Evolutionary conservation across 1,139 yeast species (phyloP).

Genomic region (Taphrina populina): DNA sequence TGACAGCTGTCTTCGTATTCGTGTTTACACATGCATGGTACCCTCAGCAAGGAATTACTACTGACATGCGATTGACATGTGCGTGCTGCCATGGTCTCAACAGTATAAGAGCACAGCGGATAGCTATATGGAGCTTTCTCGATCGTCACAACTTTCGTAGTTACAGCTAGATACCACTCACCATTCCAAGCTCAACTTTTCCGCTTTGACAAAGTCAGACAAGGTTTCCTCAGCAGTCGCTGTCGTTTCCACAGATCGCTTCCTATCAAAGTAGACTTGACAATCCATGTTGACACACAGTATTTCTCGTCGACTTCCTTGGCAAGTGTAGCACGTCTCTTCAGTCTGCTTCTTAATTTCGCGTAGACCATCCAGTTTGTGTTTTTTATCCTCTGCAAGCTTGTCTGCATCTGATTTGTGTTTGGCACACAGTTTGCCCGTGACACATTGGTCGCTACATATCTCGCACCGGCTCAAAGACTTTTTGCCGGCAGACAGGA

Average conservation of each 20-base stretch:
- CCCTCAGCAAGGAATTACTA: too few species aligned
- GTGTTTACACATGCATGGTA: too few species aligned
- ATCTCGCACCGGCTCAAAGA: conserved; percentile 24
- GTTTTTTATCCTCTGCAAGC: conserved; percentile 12
- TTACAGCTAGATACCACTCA: too few species aligned
- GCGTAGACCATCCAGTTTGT: neutral
- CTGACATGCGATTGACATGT: too few species aligned
- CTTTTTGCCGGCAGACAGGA: conserved; percentile 28
- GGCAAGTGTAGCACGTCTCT: conserved; percentile 26
- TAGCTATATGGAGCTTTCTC: too few species aligned
- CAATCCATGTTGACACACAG: conserved; percentile 29
- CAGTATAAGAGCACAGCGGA: too few species aligned
- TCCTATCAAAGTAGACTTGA: conserved; percentile 22
- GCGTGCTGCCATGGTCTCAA: too few species aligned
- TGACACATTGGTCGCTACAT: conserved; percentile 20
- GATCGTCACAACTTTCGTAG: too few species aligned
- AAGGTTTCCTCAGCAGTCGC: conserved; percentile 8
- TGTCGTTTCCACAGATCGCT: conserved; percentile 9
- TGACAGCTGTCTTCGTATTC: too few species aligned
- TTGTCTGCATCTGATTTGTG: conserved; percentile 2
- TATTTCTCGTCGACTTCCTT: conserved; percentile 10
- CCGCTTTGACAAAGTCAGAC: conserved; percentile 6
- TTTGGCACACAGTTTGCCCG: conserved; percentile 20
- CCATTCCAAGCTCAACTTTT: conserved; percentile 21
- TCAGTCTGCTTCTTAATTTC: neutral